Percentiles rank a stretch among this genome's conserved stretches.
Evolutionary conservation across 495 filamentous ascomycete species (phyloP).

Genomic region (Lasiosphaeris hirsuta): DNA sequence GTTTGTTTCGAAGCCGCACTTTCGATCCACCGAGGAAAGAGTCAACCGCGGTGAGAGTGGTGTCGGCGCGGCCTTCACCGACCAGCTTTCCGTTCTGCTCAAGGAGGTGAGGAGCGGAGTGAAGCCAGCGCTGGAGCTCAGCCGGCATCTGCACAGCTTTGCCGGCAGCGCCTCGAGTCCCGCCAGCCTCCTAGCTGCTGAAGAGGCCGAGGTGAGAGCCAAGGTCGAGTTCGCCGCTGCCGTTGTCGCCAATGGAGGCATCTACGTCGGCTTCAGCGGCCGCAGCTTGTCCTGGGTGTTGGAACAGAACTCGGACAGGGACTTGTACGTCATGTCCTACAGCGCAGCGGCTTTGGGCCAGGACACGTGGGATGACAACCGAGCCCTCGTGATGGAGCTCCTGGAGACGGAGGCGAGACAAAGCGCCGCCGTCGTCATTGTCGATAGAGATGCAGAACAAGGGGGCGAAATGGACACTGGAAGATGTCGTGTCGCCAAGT

Average conservation of each 20-base stretch:
- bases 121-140: not conserved
- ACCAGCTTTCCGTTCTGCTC: not conserved
- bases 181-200: too few relatives aligned
- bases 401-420: constrained; percentile 2
- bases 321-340: not conserved
- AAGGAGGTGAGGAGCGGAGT: not conserved
- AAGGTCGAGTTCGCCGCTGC: not conserved
- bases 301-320: not conserved
- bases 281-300: not conserved
- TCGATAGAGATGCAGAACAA: constrained; percentile 32
- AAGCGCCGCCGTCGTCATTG: constrained; percentile 13
- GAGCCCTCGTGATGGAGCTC: constrained; percentile 19
- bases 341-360: not conserved
- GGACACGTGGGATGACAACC: constrained; percentile 20
- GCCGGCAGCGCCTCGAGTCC: too few relatives aligned
- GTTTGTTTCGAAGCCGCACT: constrained; percentile 7
- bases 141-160: too few relatives aligned
- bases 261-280: not conserved
- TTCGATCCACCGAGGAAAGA: not conserved
- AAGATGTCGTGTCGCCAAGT: constrained; percentile 15
- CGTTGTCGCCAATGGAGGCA: not conserved
- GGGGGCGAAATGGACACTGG: not conserved
- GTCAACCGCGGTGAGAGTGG: not conserved
- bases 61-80: constrained; percentile 21
- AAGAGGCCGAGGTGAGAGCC: too few relatives aligned